Base-by-base conservation (phyloP, 176 grass and related monocot species). In the Oryza rufipogon region DNA sequence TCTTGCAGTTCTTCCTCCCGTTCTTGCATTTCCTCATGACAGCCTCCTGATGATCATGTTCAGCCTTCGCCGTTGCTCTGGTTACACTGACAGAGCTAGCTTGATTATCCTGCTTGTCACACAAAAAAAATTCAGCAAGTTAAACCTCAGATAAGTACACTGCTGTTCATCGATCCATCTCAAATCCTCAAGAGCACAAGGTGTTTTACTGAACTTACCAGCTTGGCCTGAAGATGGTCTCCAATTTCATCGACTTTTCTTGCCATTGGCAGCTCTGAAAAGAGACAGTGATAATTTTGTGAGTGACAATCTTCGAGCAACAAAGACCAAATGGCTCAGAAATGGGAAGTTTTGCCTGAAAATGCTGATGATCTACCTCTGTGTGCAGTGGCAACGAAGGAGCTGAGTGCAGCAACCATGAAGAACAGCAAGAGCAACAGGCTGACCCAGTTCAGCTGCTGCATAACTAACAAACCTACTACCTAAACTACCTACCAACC, bases 351-450 rank as follows among this genome's bases (percentile, higher is more conserved):
- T 56, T 56, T 56, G 52, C 52, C 52, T 56, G 16, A 20, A 56
- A 56, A 56, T 56, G 16, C 52, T 56, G 52, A 12, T 17, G 3
- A 61, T n/a, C 0, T 87, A 92, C 87, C 87, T 90, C 78, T 25
- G 73, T 33, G 85, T 2, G 77, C 87, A 15, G 84, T 28, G 46
- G 87, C 80, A 17, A 70, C 38, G 61, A 72, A 68, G 51, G 87
- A 69, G 69, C 45, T 11, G 45, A 80, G 52, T 17, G 64, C 70
- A 6, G 75, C 52, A 12, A 66, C 5, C 49, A 84, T 46, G 70
- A 77, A 23, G 70, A 44, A 5, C 5, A 84, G 56, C 26, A 79
- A 39, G 41, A 87, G 45, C 25, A 92, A 36, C 22, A 78, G 4
- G 41, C 58, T 81, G 5, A 75, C 44, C 23, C 34, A 81, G 48